phyloP scores from a whole-genome alignment of 2,329 filamentous ascomycete genomes.

The Seiridium unicorne region DNA sequence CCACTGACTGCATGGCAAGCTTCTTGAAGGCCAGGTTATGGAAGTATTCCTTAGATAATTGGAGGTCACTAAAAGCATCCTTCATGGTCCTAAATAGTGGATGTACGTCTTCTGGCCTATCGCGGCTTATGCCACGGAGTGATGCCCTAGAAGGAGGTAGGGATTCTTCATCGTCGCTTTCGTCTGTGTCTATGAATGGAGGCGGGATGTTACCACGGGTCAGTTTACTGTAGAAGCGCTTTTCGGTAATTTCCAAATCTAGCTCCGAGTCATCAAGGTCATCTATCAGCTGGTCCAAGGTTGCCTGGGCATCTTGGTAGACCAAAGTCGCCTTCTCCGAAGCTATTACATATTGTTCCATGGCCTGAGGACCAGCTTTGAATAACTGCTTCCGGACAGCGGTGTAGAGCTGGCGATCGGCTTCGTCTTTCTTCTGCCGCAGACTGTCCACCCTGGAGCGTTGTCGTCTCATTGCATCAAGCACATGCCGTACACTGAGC shows the following conservation, averaged over 20 bases:
- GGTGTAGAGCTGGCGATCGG: constrained; percentile 20
- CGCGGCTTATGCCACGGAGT: constrained; percentile 27
- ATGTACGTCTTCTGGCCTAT: constrained; percentile 39
- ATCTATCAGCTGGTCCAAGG: constrained; percentile 24
- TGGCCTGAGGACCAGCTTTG: neutral
- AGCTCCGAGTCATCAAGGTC: constrained; percentile 21
- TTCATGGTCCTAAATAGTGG: constrained; percentile 45
- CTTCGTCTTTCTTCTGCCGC: constrained; percentile 21
- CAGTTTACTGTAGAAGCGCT: constrained; percentile 19
- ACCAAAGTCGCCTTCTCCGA: neutral
- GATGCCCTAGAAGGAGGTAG: constrained; percentile 17
- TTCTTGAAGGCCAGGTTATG: constrained; percentile 40
- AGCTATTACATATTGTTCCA: neutral
- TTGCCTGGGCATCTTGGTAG: constrained; percentile 23
- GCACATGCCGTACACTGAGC: neutral
- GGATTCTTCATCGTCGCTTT: neutral
- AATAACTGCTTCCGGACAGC: constrained; percentile 10
- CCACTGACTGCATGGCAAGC: constrained; percentile 20
- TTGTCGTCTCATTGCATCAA: constrained; percentile 14
- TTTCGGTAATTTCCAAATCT: constrained; percentile 21
- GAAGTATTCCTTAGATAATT: constrained; percentile 45
- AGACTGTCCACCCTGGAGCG: constrained; percentile 18
- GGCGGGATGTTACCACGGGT: neutral
- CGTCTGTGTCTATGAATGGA: neutral
- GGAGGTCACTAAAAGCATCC: constrained; percentile 41